These are phyloP conservation scores for Toxicodendron radicans DNA, from an alignment of 345 rosid genomes.

Conservation along the genomic window DNA sequence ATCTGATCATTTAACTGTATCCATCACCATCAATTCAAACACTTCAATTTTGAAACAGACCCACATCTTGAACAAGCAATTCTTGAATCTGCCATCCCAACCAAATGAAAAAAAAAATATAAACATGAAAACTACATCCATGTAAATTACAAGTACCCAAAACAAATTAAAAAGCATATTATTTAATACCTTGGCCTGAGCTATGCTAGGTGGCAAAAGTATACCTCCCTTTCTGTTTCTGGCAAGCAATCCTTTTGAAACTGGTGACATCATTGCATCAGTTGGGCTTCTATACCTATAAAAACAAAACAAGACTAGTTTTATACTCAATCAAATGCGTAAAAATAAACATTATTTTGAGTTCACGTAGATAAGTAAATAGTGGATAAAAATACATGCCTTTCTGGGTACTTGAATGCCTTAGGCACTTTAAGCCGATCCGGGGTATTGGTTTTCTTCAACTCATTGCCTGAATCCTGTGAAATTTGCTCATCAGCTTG, in stretches of 20 bases:
- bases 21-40: not conserved
- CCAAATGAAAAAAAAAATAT: not conserved
- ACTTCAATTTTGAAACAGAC: constrained; percentile 30
- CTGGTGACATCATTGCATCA: constrained; percentile 81
- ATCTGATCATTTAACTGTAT: constrained; percentile 1
- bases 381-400: constrained; percentile 29
- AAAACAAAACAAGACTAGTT: not conserved
- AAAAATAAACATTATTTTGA: too few species aligned
- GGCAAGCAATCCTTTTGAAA: constrained; percentile 78
- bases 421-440: constrained; percentile 69
- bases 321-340: not conserved
- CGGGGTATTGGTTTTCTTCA: constrained; percentile 51
- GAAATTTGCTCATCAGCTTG: constrained; percentile 17
- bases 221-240: constrained; percentile 58
- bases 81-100: constrained; percentile 28
- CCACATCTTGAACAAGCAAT: constrained; percentile 31
- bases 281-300: constrained; percentile 83
- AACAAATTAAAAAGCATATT: not conserved
- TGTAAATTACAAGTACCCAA: not conserved
- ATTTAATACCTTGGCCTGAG: constrained; percentile 45
- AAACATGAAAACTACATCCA: not conserved
- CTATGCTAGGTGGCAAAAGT: constrained; percentile 63
- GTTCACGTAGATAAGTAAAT: too few species aligned
- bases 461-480: constrained; percentile 36
- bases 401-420: constrained; percentile 76